Evolutionary conservation across 495 filamentous ascomycete species (phyloP).

Genomic region (Aspergillus affinis): DNA sequence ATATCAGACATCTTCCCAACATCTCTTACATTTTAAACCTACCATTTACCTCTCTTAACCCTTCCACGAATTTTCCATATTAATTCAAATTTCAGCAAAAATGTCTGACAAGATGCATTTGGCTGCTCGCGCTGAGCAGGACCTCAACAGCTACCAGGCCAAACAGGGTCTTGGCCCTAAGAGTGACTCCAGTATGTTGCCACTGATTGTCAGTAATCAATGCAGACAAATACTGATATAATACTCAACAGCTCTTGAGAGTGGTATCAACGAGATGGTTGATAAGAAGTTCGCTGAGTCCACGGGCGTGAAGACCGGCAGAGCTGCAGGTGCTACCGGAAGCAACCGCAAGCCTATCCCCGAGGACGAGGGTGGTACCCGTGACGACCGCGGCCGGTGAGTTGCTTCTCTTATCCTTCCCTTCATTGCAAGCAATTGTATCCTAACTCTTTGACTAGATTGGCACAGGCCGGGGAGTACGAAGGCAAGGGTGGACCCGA

Average conservation of each 20-base stretch:
- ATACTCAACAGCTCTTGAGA: slow-evolving; percentile 43
- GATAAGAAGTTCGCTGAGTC: slow-evolving; percentile 43
- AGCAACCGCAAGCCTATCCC: slow-evolving; percentile 54
- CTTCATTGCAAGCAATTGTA: slow-evolving; percentile 5
- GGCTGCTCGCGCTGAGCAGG: slow-evolving; percentile 49
- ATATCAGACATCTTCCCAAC: background rate
- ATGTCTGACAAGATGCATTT: slow-evolving; percentile 35
- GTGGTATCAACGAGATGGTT: slow-evolving; percentile 51
- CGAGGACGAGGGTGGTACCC: slow-evolving; percentile 49
- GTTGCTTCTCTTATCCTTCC: slow-evolving; percentile 10
- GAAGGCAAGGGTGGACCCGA: slow-evolving; percentile 53
- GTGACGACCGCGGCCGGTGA: slow-evolving; percentile 46
- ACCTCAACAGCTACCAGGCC: slow-evolving; percentile 54
- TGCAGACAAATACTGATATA: background rate
- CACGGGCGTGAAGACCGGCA: slow-evolving; percentile 45
- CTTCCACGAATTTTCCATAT: background rate
- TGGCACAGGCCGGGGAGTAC: slow-evolving; percentile 48
- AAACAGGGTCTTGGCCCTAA: slow-evolving; percentile 45
- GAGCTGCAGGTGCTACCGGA: slow-evolving; percentile 45
- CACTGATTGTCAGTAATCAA: too few relatives aligned
- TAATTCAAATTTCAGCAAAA: slow-evolving; percentile 30
- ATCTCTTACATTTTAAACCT: background rate
- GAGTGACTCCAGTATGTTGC: slow-evolving; percentile 47
- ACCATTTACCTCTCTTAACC: background rate
- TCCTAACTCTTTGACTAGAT: slow-evolving; percentile 21